phyloP scores from a whole-genome alignment of 768 basidiomycete species.

The Tricholoma sp. region DNA sequence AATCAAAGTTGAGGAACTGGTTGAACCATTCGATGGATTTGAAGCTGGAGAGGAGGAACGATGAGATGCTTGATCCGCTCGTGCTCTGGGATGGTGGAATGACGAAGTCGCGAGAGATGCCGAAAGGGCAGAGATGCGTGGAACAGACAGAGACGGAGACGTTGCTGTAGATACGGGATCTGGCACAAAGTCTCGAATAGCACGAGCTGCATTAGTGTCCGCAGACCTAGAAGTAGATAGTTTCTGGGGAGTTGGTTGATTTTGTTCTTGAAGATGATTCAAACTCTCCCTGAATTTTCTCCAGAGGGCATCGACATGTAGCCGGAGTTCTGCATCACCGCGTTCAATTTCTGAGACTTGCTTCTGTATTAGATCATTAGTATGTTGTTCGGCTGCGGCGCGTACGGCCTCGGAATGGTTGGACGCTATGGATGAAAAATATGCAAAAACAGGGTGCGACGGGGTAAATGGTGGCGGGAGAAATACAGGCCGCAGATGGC shows the following conservation, averaged over 20 bases:
- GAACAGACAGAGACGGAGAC: constrained; percentile 30
- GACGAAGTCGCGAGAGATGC: constrained; percentile 59
- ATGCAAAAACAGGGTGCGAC: constrained; percentile 64
- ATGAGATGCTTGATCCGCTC: constrained; percentile 14
- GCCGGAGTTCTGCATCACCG: constrained; percentile 48
- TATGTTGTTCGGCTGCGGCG: constrained; percentile 51
- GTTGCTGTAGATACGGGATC: constrained; percentile 32
- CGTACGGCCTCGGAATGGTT: constrained; percentile 51
- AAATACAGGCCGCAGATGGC: constrained; percentile 56
- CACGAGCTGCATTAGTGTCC: constrained; percentile 15
- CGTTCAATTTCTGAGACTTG: constrained; percentile 54
- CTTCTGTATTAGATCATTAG: constrained; percentile 45
- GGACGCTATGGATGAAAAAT: constrained; percentile 55
- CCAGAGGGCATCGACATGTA: constrained; percentile 63
- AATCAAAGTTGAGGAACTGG: constrained; percentile 29
- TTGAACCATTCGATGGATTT: constrained; percentile 19
- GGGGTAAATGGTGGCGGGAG: constrained; percentile 75
- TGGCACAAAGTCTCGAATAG: constrained; percentile 58
- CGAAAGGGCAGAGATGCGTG: constrained; percentile 59
- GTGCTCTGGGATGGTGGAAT: constrained; percentile 48
- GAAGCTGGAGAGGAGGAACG: constrained; percentile 12
- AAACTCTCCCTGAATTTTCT: constrained; percentile 46
- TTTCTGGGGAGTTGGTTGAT: constrained; percentile 16
- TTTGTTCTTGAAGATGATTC: constrained; percentile 34
- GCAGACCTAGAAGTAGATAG: constrained; percentile 10